These are phyloP conservation scores for Thalia dealbata DNA, from an alignment of 176 grass and related monocot species.

Conservation along the genomic window DNA sequence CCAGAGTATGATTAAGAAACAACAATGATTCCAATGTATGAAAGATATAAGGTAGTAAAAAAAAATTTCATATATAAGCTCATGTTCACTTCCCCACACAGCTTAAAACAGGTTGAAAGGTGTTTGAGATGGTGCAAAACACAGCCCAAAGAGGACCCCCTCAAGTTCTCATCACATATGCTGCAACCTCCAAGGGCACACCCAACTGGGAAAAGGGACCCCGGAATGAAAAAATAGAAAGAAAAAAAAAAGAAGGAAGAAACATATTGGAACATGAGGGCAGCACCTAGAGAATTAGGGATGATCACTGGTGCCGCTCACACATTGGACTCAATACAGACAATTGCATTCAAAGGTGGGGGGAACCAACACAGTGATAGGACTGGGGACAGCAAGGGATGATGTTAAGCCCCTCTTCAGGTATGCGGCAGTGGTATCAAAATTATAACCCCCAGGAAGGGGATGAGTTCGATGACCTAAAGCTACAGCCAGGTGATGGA, in stretches of 20 bases:
- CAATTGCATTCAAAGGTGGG: neutral
- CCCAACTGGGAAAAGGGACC: neutral
- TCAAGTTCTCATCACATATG: neutral
- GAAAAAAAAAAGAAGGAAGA: neutral
- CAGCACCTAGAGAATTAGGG: neutral
- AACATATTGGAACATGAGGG: neutral
- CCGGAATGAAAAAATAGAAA: too few relatives aligned
- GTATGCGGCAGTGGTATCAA: neutral
- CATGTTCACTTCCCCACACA: too few relatives aligned
- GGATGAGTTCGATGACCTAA: neutral
- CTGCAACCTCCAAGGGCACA: neutral
- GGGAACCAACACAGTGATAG: neutral
- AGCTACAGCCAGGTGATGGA: neutral
- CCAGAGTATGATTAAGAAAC: too few relatives aligned
- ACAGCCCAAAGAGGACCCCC: neutral
- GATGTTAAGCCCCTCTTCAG: neutral
- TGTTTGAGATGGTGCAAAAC: too few relatives aligned
- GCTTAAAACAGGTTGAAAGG: too few relatives aligned
- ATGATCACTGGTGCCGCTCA: neutral
- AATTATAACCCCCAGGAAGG: neutral
- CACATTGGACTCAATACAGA: too few relatives aligned
- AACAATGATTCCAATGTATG: too few relatives aligned
- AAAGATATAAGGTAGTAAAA: too few relatives aligned
- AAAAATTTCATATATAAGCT: too few relatives aligned
- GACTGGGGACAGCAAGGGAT: neutral